These are phyloP conservation scores for Delitschia confertaspora DNA, from an alignment of 495 filamentous ascomycete genomes.

Conservation along the genomic window DNA sequence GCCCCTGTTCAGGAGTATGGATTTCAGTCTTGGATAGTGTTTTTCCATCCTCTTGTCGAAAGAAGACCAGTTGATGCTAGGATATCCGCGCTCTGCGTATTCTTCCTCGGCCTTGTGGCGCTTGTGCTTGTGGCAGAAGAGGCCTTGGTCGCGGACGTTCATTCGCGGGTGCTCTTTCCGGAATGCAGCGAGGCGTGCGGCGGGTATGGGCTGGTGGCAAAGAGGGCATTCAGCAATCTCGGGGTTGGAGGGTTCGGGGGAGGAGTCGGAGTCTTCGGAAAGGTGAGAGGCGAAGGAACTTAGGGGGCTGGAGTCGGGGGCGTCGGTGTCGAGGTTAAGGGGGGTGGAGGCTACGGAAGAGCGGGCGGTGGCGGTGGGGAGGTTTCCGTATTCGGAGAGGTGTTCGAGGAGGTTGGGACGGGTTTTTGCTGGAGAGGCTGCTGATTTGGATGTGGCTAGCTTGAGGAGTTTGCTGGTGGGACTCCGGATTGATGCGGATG, in stretches of 20 bases:
- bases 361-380: background rate
- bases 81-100: constrained; percentile 62
- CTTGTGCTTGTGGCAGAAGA: constrained; percentile 69
- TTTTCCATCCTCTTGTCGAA: constrained; percentile 55
- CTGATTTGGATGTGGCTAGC: too few species aligned
- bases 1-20: constrained; percentile 50
- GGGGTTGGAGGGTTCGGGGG: background rate
- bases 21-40: constrained; percentile 48
- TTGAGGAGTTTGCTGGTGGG: too few species aligned
- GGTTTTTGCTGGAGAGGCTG: too few species aligned
- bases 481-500: too few species aligned
- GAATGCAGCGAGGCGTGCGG: background rate
- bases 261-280: background rate
- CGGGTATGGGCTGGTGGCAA: constrained; percentile 5
- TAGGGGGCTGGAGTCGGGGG: constrained; percentile 1
- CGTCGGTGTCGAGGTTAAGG: background rate
- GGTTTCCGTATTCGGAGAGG: background rate
- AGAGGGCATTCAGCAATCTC: constrained; percentile 10
- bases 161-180: constrained; percentile 7
- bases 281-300: constrained; percentile 1
- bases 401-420: too few species aligned
- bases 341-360: background rate
- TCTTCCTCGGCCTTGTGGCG: constrained; percentile 46
- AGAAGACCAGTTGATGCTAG: constrained; percentile 63
- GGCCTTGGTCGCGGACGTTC: constrained; percentile 28